Evolutionary conservation across 108 stramenopile species (phyloP).

Genomic region (Skeletonema menzelii): DNA sequence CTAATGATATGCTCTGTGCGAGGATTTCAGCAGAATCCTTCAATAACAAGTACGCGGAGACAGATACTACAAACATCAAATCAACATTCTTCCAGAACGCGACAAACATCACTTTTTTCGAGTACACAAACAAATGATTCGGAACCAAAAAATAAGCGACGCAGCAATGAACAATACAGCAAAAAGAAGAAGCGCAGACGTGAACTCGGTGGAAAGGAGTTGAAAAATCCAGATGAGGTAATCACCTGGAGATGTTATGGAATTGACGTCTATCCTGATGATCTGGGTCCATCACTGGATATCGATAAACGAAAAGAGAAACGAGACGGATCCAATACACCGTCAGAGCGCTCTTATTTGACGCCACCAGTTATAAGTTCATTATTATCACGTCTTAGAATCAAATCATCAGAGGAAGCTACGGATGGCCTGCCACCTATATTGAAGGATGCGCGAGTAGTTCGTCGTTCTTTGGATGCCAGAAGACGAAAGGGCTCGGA

Average conservation of each 20-base stretch:
- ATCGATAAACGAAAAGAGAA: slow-evolving; percentile 3
- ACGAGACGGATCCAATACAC: not conserved
- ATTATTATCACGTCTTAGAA: slow-evolving; percentile 39
- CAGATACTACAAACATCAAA: not conserved
- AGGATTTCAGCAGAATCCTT: not conserved
- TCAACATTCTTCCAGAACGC: no score
- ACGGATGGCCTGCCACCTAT: slow-evolving; percentile 18
- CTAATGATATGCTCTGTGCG: not conserved
- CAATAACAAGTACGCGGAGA: not conserved
- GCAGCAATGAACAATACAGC: not conserved
- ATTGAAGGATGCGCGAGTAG: slow-evolving; percentile 56
- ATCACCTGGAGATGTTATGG: slow-evolving; percentile 77
- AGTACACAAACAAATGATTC: not conserved
- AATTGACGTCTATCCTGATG: slow-evolving; percentile 70
- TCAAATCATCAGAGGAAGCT: slow-evolving; percentile 11
- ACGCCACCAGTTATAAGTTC: slow-evolving; percentile 42
- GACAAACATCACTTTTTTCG: not conserved
- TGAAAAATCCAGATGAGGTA: slow-evolving; percentile 26
- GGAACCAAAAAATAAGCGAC: not conserved
- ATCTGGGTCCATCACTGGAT: slow-evolving; percentile 22
- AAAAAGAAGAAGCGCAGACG: not conserved
- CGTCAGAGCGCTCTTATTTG: slow-evolving; percentile 40
- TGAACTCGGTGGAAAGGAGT: not conserved
- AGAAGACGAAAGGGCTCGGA: slow-evolving; percentile 50
- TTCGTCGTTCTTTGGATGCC: slow-evolving; percentile 83